Evolutionary conservation across 371 early-diverging fungal species (phyloP), one percentile per base, ranked within the genome.

Genomic region (Nematocida sp.): DNA sequence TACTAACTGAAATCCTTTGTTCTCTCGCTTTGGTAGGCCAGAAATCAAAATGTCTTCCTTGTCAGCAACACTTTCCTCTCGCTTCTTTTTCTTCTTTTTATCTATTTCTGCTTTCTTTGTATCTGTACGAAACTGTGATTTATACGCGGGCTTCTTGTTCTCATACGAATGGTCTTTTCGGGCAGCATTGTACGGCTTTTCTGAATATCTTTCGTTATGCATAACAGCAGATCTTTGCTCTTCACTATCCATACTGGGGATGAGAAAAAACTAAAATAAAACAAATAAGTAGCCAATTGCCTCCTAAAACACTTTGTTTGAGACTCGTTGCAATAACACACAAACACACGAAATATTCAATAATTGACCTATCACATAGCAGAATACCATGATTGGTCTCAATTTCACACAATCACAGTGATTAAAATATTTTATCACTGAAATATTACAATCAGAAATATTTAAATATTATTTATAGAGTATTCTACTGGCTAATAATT

Each of bases 241-340:
- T 64, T 69, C 50, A 39, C 76, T 75, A 62, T 75, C 76, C 76
- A 75, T 75, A 72, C 76, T 20, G 76, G 76, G 76, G 76, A 15
- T 67, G 39, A 15, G 55, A 75, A 75, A 75, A 75, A 75, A 45
- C 64, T 75, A 69, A 75, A 75, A 75, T 69, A 69, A 75, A 75
- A 75, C 67, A 67, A 66, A 56, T 39, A 33, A 15, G 25, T 39
- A 27, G 11, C 58, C 58, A 58, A 58, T 58, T n/a, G 23, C 27
- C 9, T 7, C n/a, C 1, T 58, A 58, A 58, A 58, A 58, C 58
- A 58, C 58, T 50, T 50, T 50, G 52, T 50, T 50, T 50, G 13
- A 50, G 52, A 50, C 9, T 13, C 18, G 52, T 18, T 13, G 18
- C 13, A 50, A 50, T 13, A 50, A 13, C 52, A 13, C 52, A 50